Evolutionary conservation across 75 land plant genomes (phyloP).

Genomic region (Pseudotsuga menziesii): DNA sequence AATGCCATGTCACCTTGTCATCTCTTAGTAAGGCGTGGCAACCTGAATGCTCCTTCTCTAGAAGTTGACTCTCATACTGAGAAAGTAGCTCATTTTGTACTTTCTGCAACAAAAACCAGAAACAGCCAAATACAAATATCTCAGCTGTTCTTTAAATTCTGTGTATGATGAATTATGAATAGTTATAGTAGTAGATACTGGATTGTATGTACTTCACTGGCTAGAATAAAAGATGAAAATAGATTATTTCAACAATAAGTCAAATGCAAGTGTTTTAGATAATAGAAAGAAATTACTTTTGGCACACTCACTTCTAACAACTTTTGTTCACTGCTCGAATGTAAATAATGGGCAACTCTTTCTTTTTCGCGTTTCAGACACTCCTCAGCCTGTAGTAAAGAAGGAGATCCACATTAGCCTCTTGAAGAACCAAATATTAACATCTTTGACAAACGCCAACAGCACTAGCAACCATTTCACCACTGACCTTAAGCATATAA

Average conservation of each 20-base stretch:
- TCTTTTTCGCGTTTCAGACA: conserved; percentile 90
- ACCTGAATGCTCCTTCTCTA: conserved; percentile 97
- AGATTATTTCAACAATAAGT: neutral
- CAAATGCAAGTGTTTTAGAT: neutral
- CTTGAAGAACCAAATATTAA: neutral
- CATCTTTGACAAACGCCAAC: neutral
- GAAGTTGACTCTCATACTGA: conserved; percentile 72
- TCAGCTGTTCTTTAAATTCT: neutral
- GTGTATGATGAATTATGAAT: neutral
- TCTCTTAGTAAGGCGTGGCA: conserved; percentile 87
- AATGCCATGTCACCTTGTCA: conserved; percentile 59
- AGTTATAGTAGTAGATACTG: neutral
- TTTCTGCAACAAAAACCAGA: conserved; percentile 40
- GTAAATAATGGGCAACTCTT: conserved; percentile 84
- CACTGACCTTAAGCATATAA: conserved; percentile 84
- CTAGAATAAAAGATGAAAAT: neutral
- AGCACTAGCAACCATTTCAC: neutral
- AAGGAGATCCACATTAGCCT: neutral
- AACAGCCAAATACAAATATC: neutral
- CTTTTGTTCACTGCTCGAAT: conserved; percentile 89
- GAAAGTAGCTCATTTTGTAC: conserved; percentile 86
- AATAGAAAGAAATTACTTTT: neutral
- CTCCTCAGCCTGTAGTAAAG: conserved; percentile 74
- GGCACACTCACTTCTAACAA: conserved; percentile 65
- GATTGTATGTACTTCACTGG: too few relatives aligned